phyloP scores from a whole-genome alignment of 2,329 filamentous ascomycete species.

The Phialocephala sp. region DNA sequence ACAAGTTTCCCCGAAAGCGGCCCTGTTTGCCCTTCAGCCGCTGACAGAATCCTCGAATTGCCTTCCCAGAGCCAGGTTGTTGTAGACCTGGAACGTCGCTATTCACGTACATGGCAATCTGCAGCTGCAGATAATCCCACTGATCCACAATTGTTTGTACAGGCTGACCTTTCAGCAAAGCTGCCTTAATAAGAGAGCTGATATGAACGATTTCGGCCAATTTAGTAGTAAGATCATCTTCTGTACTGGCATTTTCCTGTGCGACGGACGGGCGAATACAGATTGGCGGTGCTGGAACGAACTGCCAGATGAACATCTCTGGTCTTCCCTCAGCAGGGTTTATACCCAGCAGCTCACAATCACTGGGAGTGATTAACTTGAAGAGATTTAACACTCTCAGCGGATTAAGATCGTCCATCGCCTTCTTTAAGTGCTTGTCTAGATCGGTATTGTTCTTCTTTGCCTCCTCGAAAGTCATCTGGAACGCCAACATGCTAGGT shows the following conservation, averaged over 20 bases:
- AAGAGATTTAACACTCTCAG: constrained; percentile 89
- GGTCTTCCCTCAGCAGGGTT: constrained; percentile 86
- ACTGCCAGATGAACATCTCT: constrained; percentile 98
- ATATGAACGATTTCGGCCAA: constrained; percentile 96
- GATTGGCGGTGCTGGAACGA: constrained; percentile 89
- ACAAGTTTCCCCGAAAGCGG: constrained; percentile 94
- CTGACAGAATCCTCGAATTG: constrained; percentile 92
- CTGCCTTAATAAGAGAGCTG: constrained; percentile 84
- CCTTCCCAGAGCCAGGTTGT: constrained; percentile 84
- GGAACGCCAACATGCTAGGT: constrained; percentile 81
- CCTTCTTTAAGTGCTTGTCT: constrained; percentile 89
- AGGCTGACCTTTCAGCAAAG: constrained; percentile 81
- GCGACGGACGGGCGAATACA: constrained; percentile 93
- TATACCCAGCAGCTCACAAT: constrained; percentile 90
- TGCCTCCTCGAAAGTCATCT: constrained; percentile 82
- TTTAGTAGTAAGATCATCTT: constrained; percentile 96
- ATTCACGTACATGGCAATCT: constrained; percentile 98
- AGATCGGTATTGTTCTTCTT: constrained; percentile 80
- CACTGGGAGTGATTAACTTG: constrained; percentile 80
- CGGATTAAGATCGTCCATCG: constrained; percentile 92
- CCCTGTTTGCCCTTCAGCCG: constrained; percentile 96
- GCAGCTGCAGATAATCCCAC: constrained; percentile 95
- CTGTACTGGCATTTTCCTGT: constrained; percentile 90
- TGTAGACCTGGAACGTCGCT: constrained; percentile 93
- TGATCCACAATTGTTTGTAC: constrained; percentile 94